Evolutionary conservation across 2,329 filamentous ascomycete genomes (phyloP), one percentile per base, ranked within the genome.

Genomic region (Pseudogymnoascus sp.): DNA sequence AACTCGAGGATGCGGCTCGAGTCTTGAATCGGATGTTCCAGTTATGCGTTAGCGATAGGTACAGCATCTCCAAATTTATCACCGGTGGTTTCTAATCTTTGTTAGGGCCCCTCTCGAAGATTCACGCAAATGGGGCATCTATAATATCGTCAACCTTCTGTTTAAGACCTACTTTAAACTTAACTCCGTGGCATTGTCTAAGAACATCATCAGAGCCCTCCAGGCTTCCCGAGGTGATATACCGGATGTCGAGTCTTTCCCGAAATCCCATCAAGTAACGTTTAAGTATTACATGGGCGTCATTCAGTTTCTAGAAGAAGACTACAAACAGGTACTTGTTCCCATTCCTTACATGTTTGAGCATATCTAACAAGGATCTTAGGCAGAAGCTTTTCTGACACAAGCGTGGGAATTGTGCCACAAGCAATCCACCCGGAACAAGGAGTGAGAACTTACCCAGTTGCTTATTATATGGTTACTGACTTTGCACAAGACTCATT

Each of bases 161-260:
- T 99, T 99, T 84, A 97, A 97, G 77, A 97, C 93, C 1, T 97
- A 97, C 75, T 99, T 99, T 80, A 96, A 91, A 79, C 81, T 97
- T 67, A 96, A 96, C 77, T 90, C 89, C 36, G 89, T 96, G 64
- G 87, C 86, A n/a, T 80, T 97, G 18, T 96, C 89, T 16, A 92
- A 95, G 73, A 97, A 95, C 68, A 88, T 97, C 60, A 81, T 99
- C 56, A 90, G 89, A 68, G 92, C 91, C 0, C 81, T 99, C 59
- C 83, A 88, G 56, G 93, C 92, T 11, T 88, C 89, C 62, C 80
- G 81, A 65, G 83, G 85, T 50, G 93, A 99, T 70, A 89, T 99
- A 78, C 95, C 95, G 0, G 79, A 84, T 0, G 80, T 97, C 31
- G 82, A 88, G 14, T 80, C 84, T 12, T 99, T 96, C 70, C 93